Evolutionary conservation across 2,329 filamentous ascomycete species (phyloP).

Genomic region (Diatrype stigma): DNA sequence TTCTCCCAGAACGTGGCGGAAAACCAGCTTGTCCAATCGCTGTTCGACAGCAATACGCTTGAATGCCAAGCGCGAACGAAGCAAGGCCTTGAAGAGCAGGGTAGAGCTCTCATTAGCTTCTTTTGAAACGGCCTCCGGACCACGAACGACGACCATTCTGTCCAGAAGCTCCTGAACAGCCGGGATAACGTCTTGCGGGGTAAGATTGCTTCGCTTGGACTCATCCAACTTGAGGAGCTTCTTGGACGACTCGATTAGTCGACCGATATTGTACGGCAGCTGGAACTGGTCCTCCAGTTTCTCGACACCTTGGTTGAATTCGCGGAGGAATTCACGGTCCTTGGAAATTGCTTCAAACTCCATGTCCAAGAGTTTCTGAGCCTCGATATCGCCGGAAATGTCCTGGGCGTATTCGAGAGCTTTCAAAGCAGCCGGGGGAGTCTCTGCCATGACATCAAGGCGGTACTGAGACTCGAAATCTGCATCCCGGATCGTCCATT

Average conservation of each 20-base stretch:
- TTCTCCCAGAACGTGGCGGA: constrained; percentile 88
- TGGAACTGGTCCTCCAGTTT: constrained; percentile 84
- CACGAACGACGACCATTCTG: constrained; percentile 80
- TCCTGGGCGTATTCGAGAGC: constrained; percentile 83
- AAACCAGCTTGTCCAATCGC: constrained; percentile 82
- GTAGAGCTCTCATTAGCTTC: constrained; percentile 90
- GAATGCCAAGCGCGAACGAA: constrained; percentile 86
- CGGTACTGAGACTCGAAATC: constrained; percentile 79
- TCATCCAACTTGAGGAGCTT: constrained; percentile 88
- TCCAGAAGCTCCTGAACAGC: constrained; percentile 71
- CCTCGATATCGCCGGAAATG: constrained; percentile 79
- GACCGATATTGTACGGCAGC: constrained; percentile 83
- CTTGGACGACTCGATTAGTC: constrained; percentile 87
- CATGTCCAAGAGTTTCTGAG: constrained; percentile 80
- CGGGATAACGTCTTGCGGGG: constrained; percentile 82
- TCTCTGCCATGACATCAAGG: constrained; percentile 76
- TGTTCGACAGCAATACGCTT: constrained; percentile 86
- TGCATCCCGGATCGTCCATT: constrained; percentile 72
- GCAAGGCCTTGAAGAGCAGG: constrained; percentile 83
- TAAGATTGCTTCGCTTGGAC: constrained; percentile 79
- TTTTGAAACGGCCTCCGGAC: constrained; percentile 71
- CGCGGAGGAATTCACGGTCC: constrained; percentile 73
- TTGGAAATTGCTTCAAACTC: constrained; percentile 76
- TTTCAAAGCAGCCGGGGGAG: constrained; percentile 56
- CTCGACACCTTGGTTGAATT: constrained; percentile 56